These are phyloP conservation scores for Suillus occidentalis DNA, from an alignment of 768 basidiomycete species.

Conservation along the genomic window DNA sequence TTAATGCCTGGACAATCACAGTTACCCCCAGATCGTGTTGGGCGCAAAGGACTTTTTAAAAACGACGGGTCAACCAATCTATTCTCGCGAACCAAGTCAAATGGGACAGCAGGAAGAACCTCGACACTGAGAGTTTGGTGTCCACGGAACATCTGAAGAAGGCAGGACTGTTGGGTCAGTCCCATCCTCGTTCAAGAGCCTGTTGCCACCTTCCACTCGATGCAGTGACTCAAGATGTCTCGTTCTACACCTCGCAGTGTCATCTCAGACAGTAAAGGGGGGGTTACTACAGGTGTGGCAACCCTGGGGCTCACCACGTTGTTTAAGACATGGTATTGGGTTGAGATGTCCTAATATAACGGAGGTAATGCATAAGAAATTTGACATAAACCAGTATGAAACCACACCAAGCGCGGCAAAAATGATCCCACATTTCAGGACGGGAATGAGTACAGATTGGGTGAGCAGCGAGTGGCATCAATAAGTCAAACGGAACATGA, in stretches of 20 bases:
- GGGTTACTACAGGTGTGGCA: background rate
- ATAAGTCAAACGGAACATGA: constrained; percentile 78
- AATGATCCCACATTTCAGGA: background rate
- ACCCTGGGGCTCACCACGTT: background rate
- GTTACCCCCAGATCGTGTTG: background rate
- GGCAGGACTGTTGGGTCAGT: background rate
- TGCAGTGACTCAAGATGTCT: background rate
- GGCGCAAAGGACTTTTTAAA: background rate
- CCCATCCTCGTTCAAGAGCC: background rate
- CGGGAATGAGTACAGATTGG: background rate
- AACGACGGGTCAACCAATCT: background rate
- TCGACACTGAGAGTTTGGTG: background rate
- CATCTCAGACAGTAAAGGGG: background rate
- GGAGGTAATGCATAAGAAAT: background rate
- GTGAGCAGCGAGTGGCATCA: constrained; percentile 18
- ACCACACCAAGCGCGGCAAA: background rate
- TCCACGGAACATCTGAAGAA: background rate
- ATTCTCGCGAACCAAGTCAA: background rate
- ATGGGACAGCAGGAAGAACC: background rate
- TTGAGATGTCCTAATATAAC: constrained; percentile 3
- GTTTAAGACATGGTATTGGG: constrained; percentile 22
- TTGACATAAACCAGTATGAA: background rate
- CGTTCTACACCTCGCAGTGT: background rate
- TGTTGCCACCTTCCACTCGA: background rate
- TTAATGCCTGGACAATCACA: background rate